Percentiles rank a stretch among this genome's conserved stretches.
Conservation (phyloP, 768 basidiomycete genomes). For the Boletus rufocinnamomeus region DNA sequence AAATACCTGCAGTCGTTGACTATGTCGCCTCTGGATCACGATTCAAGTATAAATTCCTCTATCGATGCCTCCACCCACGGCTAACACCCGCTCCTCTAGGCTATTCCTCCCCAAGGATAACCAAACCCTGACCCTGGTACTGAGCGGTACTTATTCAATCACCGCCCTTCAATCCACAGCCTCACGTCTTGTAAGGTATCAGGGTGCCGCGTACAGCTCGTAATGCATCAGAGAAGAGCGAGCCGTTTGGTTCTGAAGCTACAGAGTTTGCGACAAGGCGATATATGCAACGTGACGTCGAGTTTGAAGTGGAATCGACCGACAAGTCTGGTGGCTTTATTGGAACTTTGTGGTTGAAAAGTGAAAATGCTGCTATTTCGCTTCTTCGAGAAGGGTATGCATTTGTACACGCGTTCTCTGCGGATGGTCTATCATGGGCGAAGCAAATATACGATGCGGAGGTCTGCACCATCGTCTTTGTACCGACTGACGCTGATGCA, state of each 20-base stretch:
- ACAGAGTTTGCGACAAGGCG: conserved; percentile 73
- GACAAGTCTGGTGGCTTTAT: conserved; percentile 98
- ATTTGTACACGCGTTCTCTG: conserved; percentile 84
- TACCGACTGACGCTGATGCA: conserved; percentile 2
- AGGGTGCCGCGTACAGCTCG: conserved; percentile 88
- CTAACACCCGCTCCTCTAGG: conserved; percentile 39
- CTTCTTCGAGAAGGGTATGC: conserved; percentile 88
- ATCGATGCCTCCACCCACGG: not conserved
- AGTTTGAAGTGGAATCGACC: conserved; percentile 85
- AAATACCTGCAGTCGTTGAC: conserved; percentile 84
- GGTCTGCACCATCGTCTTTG: conserved; percentile 41
- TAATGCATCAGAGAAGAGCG: conserved; percentile 77
- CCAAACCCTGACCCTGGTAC: conserved; percentile 88
- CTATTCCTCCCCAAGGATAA: conserved; percentile 89
- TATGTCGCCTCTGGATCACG: conserved; percentile 93
- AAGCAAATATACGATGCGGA: conserved; percentile 84
- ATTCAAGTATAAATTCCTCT: conserved; percentile 68
- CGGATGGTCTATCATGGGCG: conserved; percentile 78
- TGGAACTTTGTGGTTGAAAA: conserved; percentile 81
- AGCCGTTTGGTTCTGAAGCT: conserved; percentile 86
- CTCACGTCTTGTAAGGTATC: conserved; percentile 58
- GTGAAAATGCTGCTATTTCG: conserved; percentile 82
- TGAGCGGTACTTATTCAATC: conserved; percentile 58
- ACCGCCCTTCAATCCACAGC: not conserved
- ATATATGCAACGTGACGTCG: conserved; percentile 94